phyloP scores from a whole-genome alignment of 345 rosid species.

The Aquilaria malaccensis region DNA sequence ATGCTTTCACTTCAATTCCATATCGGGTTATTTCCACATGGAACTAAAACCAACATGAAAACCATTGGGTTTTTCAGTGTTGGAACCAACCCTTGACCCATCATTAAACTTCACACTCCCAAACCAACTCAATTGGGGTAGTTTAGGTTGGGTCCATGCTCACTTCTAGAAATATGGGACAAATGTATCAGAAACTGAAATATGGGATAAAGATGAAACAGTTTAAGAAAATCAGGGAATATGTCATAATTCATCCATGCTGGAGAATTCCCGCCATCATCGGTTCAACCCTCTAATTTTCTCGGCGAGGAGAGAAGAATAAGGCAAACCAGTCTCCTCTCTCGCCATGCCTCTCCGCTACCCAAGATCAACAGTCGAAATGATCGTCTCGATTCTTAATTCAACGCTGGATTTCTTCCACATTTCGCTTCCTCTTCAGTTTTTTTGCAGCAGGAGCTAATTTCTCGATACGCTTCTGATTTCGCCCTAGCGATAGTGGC shows the following conservation, averaged over 20 bases:
- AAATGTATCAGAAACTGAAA: no score
- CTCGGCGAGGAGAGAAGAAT: background rate
- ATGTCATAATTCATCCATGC: background rate
- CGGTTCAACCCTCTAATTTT: constrained; percentile 12
- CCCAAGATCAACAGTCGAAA: background rate
- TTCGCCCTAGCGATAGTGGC: constrained; percentile 5
- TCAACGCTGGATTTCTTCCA: background rate
- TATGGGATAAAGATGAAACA: background rate
- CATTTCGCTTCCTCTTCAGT: background rate
- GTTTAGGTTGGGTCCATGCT: background rate
- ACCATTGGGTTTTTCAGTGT: no score
- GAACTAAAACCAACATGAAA: no score
- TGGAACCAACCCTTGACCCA: background rate
- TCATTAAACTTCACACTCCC: background rate
- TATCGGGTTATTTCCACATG: no score
- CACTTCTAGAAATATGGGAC: no score
- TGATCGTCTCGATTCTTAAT: background rate
- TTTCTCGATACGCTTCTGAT: background rate
- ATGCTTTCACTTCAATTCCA: no score
- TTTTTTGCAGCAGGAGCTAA: background rate
- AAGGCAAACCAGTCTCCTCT: background rate
- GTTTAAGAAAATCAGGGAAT: background rate
- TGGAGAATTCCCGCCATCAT: constrained; percentile 21
- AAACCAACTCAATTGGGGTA: background rate
- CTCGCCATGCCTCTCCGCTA: background rate